phyloP scores from a whole-genome alignment of 805 yeast species.

The Barnettozyma wickerhamii region DNA sequence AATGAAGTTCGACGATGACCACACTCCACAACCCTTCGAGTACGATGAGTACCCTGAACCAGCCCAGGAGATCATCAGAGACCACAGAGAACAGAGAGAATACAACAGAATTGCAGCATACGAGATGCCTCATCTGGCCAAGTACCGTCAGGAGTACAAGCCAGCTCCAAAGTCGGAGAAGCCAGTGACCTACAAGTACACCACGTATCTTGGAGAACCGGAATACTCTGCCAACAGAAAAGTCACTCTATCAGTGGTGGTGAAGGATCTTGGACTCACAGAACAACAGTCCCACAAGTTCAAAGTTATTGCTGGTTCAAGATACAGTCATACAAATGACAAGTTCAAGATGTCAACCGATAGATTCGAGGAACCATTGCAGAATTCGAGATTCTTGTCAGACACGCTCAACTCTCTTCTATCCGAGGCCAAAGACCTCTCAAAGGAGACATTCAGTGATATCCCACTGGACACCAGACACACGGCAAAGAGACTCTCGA shows the following conservation, averaged over 20 bases:
- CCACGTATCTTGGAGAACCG: constrained; percentile 68
- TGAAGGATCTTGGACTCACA: constrained; percentile 49
- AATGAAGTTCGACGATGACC: constrained; percentile 32
- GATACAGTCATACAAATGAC: constrained; percentile 63
- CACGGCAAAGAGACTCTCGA: constrained; percentile 39
- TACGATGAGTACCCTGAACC: constrained; percentile 63
- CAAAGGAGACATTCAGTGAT: constrained; percentile 60
- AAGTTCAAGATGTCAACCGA: constrained; percentile 60
- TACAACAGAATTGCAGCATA: constrained; percentile 83
- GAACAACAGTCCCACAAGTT: constrained; percentile 64
- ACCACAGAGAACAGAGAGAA: constrained; percentile 70
- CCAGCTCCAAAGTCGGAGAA: constrained; percentile 35
- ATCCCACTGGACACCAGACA: constrained; percentile 82
- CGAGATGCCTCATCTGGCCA: constrained; percentile 81
- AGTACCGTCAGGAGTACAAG: constrained; percentile 65
- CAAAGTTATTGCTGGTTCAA: constrained; percentile 69
- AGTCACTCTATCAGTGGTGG: constrained; percentile 55
- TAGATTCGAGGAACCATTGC: constrained; percentile 71
- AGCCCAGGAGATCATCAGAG: constrained; percentile 69
- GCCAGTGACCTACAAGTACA: constrained; percentile 66
- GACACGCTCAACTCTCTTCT: constrained; percentile 60
- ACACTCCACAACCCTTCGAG: constrained; percentile 39
- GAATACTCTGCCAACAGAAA: constrained; percentile 54
- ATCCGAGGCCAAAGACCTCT: constrained; percentile 55
- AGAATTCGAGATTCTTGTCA: constrained; percentile 73